Conservation (phyloP, 1,139 yeast genomes). For the Pichia sp. region DNA sequence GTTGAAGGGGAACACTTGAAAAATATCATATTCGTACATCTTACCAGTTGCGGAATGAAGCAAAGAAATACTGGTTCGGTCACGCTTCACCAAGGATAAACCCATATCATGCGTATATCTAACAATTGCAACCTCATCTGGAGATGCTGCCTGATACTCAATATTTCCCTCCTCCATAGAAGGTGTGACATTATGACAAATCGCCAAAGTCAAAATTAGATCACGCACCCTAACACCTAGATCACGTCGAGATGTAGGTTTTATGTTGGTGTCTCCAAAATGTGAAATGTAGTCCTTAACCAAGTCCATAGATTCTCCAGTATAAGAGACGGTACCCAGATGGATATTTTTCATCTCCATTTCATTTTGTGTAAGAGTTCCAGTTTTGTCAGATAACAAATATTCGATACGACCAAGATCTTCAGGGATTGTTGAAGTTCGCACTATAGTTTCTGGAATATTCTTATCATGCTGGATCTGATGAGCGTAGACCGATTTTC, state of each 20-base stretch:
- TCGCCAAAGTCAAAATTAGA: conserved; percentile 70
- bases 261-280: conserved; percentile 21
- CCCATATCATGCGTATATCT: conserved; percentile 88
- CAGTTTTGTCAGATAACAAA: conserved; percentile 89
- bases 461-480: conserved; percentile 84
- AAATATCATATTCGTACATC: conserved; percentile 53
- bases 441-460: conserved; percentile 82
- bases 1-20: conserved; percentile 86
- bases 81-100: conserved; percentile 69
- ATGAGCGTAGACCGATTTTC: conserved; percentile 91
- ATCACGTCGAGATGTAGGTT: conserved; percentile 46
- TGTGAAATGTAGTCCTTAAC: conserved; percentile 60
- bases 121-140: conserved; percentile 97
- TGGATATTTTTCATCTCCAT: conserved; percentile 95
- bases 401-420: conserved; percentile 96
- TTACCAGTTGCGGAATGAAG: conserved; percentile 56
- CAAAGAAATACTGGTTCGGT: conserved; percentile 65
- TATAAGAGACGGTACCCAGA: conserved; percentile 85
- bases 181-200: conserved; percentile 96
- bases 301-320: conserved; percentile 87
- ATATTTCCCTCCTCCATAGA: conserved; percentile 59
- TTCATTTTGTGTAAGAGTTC: conserved; percentile 95
- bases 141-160: conserved; percentile 95
- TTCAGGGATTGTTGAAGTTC: conserved; percentile 97
- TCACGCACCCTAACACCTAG: conserved; percentile 73